A percentile compares a stretch with the other conserved stretches of the same genome.
phyloP scores from a whole-genome alignment of 2,329 filamentous ascomycete genomes.

The Neophaeococcomyces aloes region DNA sequence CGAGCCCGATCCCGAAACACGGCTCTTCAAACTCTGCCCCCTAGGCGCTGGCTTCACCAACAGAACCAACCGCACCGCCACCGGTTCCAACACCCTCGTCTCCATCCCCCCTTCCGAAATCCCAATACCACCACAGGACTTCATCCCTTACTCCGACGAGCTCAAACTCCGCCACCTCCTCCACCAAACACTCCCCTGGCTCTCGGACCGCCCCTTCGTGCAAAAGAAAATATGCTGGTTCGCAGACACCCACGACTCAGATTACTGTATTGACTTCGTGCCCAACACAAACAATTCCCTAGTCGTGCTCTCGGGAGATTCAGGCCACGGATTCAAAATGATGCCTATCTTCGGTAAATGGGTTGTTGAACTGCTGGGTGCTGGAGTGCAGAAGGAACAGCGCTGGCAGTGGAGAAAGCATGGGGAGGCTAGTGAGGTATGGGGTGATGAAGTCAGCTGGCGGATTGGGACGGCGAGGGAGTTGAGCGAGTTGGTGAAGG shows the following conservation, averaged over 20 bases:
- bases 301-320: conserved; percentile 47
- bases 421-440: too few relatives aligned
- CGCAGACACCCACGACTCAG: conserved; percentile 50
- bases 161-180: conserved; percentile 42
- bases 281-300: conserved; percentile 39
- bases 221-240: conserved; percentile 53
- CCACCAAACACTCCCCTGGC: conserved; percentile 41
- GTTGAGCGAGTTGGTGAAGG: too few relatives aligned
- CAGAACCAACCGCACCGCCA: too few relatives aligned
- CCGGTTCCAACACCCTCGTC: conserved; percentile 28
- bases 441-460: too few relatives aligned
- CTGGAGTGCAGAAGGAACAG: too few relatives aligned
- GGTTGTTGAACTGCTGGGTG: conserved; percentile 41
- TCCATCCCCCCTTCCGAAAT: conserved; percentile 35
- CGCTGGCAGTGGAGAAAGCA: too few relatives aligned
- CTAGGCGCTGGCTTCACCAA: conserved; percentile 48
- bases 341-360: conserved; percentile 49
- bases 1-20: conserved; percentile 50
- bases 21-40: conserved; percentile 50
- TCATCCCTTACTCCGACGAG: conserved; percentile 47
- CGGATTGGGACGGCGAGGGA: too few relatives aligned
- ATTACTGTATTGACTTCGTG: conserved; percentile 51
- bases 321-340: conserved; percentile 55
- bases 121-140: conserved; percentile 25
- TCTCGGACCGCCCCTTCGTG: conserved; percentile 48